A percentile compares a stretch with the other conserved stretches of the same genome.
phyloP scores from a whole-genome alignment of 257 asterid genomes.

The Euphrasia confusa region DNA sequence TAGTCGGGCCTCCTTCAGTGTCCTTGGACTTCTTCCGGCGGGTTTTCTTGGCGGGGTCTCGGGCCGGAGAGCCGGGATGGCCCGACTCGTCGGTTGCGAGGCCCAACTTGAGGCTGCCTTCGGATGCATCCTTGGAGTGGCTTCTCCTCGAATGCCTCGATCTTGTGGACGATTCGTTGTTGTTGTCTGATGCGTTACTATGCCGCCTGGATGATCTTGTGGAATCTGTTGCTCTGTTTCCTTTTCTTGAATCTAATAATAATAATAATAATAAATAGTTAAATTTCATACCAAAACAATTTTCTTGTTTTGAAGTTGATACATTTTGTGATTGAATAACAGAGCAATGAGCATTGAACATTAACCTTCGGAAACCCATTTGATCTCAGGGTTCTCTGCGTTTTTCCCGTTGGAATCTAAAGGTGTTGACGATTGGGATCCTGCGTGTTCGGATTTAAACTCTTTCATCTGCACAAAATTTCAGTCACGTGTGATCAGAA shows the following conservation, averaged over 20 bases:
- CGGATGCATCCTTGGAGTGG: constrained; percentile 41
- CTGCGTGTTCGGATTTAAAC: constrained; percentile 36
- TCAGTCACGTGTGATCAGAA: not conserved
- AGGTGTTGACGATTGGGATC: constrained; percentile 59
- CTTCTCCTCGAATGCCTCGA: constrained; percentile 39
- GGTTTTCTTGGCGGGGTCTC: constrained; percentile 32
- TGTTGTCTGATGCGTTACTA: constrained; percentile 21
- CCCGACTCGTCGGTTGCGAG: constrained; percentile 14
- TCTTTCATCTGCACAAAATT: constrained; percentile 63
- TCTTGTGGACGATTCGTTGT: constrained; percentile 33
- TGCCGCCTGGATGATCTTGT: constrained; percentile 42
- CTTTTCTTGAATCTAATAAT: constrained; percentile 33
- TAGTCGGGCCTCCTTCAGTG: constrained; percentile 27
- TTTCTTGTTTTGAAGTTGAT: no score
- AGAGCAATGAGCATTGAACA: not conserved
- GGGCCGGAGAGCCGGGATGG: constrained; percentile 18
- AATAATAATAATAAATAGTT: not conserved
- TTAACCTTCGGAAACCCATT: constrained; percentile 86
- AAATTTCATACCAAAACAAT: not conserved
- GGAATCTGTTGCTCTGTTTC: constrained; percentile 26
- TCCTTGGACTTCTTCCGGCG: constrained; percentile 59
- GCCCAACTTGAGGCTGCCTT: constrained; percentile 23
- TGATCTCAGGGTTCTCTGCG: constrained; percentile 50
- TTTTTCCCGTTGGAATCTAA: constrained; percentile 38
- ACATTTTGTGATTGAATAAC: not conserved